A percentile compares a stretch with the other conserved stretches of the same genome.
These are phyloP conservation scores for Pneumocystis wakefieldiae DNA, from an alignment of 1,139 yeast genomes.

Conservation along the genomic window DNA sequence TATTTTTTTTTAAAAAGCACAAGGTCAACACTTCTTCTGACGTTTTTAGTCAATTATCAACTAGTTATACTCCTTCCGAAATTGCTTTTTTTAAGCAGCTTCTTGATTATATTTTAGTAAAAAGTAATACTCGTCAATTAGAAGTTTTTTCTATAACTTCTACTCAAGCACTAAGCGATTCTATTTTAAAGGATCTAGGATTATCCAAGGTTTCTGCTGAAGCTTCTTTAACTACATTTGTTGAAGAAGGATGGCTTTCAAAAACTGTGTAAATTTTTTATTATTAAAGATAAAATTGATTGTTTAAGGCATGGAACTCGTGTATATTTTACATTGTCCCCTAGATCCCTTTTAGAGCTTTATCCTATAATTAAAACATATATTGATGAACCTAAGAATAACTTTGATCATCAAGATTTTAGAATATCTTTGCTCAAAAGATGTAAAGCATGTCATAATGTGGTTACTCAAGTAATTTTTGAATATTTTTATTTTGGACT, in stretches of 20 bases:
- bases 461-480: neutral
- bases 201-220: neutral
- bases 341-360: constrained; percentile 2
- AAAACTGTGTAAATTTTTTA: neutral
- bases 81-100: neutral
- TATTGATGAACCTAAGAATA: constrained; percentile 1
- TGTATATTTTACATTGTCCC: neutral
- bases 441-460: neutral
- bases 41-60: neutral
- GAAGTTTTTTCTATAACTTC: constrained; percentile 1
- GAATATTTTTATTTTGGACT: neutral
- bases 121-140: neutral
- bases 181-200: neutral
- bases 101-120: constrained; percentile 1
- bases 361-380: neutral
- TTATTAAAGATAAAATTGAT: neutral
- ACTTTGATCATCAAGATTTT: neutral
- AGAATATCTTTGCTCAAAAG: neutral
- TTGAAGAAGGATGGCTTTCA: constrained; percentile 2
- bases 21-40: neutral
- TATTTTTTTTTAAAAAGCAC: neutral
- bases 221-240: neutral
- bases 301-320: neutral
- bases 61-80: neutral
- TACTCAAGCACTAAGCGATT: neutral